Base-by-base conservation (phyloP, 805 yeast genomes). In the Kluyveromyces lactis region DNA sequence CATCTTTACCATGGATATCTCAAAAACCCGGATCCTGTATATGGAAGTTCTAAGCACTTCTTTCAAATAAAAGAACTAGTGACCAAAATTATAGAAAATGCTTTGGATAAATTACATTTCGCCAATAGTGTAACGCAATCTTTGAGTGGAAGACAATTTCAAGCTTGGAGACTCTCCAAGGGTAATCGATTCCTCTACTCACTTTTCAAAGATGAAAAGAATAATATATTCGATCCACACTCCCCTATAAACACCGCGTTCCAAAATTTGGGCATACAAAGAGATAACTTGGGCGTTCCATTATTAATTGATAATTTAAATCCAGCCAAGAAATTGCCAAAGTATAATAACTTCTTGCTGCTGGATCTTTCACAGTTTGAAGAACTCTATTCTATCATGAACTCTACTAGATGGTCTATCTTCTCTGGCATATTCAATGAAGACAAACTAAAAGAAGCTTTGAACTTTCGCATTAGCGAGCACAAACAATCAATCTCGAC, bases 111-210 rank as follows among this genome's bases (percentile, higher is more conserved):
- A 26, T 50, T 58, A 37, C 58, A 56, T 31, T 44, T 46, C 18
- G 52, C 63, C 23, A 47, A 62, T 4, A 55, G 58, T 19, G 61
- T 68, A 11, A 54, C 65, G 38, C 62, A 70, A 15, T 55, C 64
- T 26, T 56, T 79, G 41, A 71, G 79, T 33, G 66, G 68, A n/a
- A 60, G 71, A 31, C 76, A 77, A 49, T 79, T 75, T 50, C 76
- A 75, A 51, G 77, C 83, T 0, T 79, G 86, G 86, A 68, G 79
- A 54, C 61, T 75, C 29, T 62, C 70, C 17, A 77, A 75, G 44
- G 72, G 75, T 0, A 74, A 72, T 38, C 55, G 55, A 4, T 68
- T 63, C 33, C 49, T 77, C 16, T 46, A 69, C 10, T 61, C 57
- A 18, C 38, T 70, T 4, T 41, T 74, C 9, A 55, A 44, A 0